Evolutionary conservation across 1,284 basidiomycete genomes (phyloP), one percentile per base, ranked within the genome.

Genomic region (Apiotrichum sp.): DNA sequence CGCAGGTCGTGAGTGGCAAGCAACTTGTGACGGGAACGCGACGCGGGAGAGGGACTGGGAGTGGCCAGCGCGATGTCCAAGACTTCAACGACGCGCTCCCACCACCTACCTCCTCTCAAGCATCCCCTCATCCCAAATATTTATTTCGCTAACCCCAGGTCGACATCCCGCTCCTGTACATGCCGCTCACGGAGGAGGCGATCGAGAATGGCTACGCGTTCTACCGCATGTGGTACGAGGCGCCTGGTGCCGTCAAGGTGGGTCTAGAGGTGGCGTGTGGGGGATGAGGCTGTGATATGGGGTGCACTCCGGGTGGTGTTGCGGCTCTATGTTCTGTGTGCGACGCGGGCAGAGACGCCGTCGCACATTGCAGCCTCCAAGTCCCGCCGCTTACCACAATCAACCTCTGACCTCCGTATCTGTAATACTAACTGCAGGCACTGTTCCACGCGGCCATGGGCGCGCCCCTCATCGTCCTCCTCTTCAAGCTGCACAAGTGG

Each of bases 171-270:
- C 78, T 93, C 52, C 78, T 95, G 49, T 92, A 86, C 80, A 74
- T 81, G 54, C 75, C 80, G 16, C 44, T 58, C 6, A 86, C 83
- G 6, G 80, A 86, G 0, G 80, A 85, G 58, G 79, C 83, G 33
- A 71, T 87, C 51, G 78, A 81, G 54, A 88, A 92, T 71, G 90
- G 85, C 2, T 85, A 88, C 69, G 83, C 85, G 66, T 93, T 92
- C 77, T 95, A 95, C 71, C 83, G 83, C 53, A 90, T 88, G 45
- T 93, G 93, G 79, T 93, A 83, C 77, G 89, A 89, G 75, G 84
- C 91, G 1, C 91, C 91, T 2, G 85, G 85, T 35, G 90, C 88
- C 48, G 89, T 93, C 76, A 90, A 90, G 83, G 89, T 87, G 58
- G 51, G 80, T 72, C 22, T 22, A 38, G 36, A 8, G 36, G 8